A percentile compares a stretch with the other conserved stretches of the same genome.
Conservation (phyloP, 2,329 filamentous ascomycete genomes). For the Penicillium sp. region DNA sequence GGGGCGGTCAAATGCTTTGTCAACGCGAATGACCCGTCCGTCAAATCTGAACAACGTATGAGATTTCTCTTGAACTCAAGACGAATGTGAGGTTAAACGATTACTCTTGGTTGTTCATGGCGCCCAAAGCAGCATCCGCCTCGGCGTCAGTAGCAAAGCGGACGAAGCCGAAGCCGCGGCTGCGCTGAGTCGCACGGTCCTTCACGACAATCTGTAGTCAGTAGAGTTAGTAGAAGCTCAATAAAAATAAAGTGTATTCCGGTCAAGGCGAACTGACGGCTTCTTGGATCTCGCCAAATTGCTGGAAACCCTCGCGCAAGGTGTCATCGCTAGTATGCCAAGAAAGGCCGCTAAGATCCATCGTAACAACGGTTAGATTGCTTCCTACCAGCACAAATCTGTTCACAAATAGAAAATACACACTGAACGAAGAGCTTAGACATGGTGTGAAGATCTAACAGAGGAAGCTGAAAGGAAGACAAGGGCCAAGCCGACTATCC, state of each 20-base stretch:
- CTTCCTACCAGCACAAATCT: background rate
- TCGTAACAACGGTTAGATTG: background rate
- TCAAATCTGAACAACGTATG: constrained; percentile 59
- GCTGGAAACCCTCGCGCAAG: constrained; percentile 81
- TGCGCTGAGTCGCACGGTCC: constrained; percentile 91
- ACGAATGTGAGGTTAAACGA: constrained; percentile 28
- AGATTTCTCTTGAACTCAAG: constrained; percentile 13
- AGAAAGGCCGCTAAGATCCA: constrained; percentile 66
- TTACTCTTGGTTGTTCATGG: constrained; percentile 58
- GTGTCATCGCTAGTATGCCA: constrained; percentile 94
- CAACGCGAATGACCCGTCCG: constrained; percentile 85
- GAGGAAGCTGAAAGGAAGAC: background rate
- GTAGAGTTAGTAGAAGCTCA: constrained; percentile 14
- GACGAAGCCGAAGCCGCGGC: constrained; percentile 95
- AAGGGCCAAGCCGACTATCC: background rate
- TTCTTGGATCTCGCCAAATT: constrained; percentile 85
- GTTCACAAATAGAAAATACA: constrained; percentile 30
- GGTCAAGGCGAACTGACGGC: constrained; percentile 58
- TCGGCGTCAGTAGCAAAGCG: constrained; percentile 55
- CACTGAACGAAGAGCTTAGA: constrained; percentile 94
- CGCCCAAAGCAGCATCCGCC: constrained; percentile 36
- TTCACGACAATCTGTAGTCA: constrained; percentile 77
- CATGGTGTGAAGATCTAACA: constrained; percentile 45
- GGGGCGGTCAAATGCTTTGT: constrained; percentile 79
- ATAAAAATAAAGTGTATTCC: background rate